phyloP scores from a whole-genome alignment of 1,284 basidiomycete genomes.

The Fomes fomentarius region DNA sequence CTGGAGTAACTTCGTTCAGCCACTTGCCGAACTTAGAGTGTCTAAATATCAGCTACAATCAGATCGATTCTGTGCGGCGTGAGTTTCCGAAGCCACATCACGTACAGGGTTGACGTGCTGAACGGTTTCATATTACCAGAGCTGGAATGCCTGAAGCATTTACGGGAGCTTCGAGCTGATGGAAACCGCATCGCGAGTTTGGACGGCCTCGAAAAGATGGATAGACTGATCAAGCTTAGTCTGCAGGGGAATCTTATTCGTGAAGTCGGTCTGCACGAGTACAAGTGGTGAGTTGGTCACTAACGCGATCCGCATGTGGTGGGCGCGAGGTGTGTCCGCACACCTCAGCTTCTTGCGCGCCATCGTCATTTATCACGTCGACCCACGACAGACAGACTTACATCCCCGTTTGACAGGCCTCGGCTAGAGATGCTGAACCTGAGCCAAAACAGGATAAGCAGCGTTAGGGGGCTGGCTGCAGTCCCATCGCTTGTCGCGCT shows the following conservation, averaged over 20 bases:
- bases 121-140: slow-evolving; percentile 48
- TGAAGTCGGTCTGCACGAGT: slow-evolving; percentile 62
- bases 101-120: slow-evolving; percentile 5
- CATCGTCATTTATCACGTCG: slow-evolving; percentile 25
- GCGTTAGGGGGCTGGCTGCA: slow-evolving; percentile 61
- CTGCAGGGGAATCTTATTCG: slow-evolving; percentile 78
- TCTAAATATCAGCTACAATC: slow-evolving; percentile 91
- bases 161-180: slow-evolving; percentile 90
- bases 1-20: slow-evolving; percentile 86
- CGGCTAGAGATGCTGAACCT: slow-evolving; percentile 85
- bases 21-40: slow-evolving; percentile 87
- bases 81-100: slow-evolving; percentile 40
- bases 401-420: slow-evolving; percentile 51
- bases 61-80: slow-evolving; percentile 87
- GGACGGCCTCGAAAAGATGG: slow-evolving; percentile 81
- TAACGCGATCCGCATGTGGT: neutral
- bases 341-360: slow-evolving; percentile 16
- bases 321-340: neutral
- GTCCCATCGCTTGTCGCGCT: slow-evolving; percentile 70
- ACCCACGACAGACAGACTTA: slow-evolving; percentile 24
- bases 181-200: slow-evolving; percentile 78
- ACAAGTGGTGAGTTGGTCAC: slow-evolving; percentile 66
- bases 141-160: slow-evolving; percentile 80
- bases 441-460: slow-evolving; percentile 74
- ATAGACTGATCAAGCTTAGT: slow-evolving; percentile 83